phyloP scores from a whole-genome alignment of 2,329 filamentous ascomycete genomes.

The Thielaviopsis ethacetica region DNA sequence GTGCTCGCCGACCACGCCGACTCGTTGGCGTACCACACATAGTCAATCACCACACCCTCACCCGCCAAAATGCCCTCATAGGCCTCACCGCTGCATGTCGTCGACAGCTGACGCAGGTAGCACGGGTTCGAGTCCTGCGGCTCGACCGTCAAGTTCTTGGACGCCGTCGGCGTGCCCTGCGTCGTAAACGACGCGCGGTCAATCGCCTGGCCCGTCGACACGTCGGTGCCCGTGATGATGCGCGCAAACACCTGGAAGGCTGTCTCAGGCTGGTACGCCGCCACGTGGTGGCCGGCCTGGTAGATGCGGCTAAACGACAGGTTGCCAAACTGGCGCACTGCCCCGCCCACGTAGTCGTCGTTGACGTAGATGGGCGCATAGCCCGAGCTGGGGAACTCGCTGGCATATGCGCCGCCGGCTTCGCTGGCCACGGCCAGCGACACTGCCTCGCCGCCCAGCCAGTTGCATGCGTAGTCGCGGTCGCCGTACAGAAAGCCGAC shows the following conservation, averaged over 20 bases:
- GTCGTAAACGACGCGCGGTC: slow-evolving; percentile 27
- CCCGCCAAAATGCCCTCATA: slow-evolving; percentile 9
- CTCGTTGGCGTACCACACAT: slow-evolving; percentile 6
- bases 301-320: slow-evolving; percentile 52
- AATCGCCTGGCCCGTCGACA: slow-evolving; percentile 37
- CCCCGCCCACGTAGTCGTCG: slow-evolving; percentile 49
- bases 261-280: slow-evolving; percentile 44
- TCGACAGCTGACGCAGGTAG: slow-evolving; percentile 36
- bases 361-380: slow-evolving; percentile 60
- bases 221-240: slow-evolving; percentile 37
- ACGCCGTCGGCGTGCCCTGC: neutral
- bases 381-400: slow-evolving; percentile 46
- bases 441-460: slow-evolving; percentile 59
- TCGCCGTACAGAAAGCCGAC: slow-evolving; percentile 58
- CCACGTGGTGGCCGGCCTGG: slow-evolving; percentile 47
- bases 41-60: slow-evolving; percentile 4
- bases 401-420: slow-evolving; percentile 29
- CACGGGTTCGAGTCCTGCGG: slow-evolving; percentile 31
- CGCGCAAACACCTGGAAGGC: slow-evolving; percentile 44
- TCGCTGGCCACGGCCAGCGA: slow-evolving; percentile 43
- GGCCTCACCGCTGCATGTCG: slow-evolving; percentile 34
- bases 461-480: slow-evolving; percentile 48
- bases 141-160: neutral
- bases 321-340: slow-evolving; percentile 62
- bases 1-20: neutral